Percentiles rank a stretch among this genome's conserved stretches.
Evolutionary conservation across 164 flowering plant species (phyloP).

Genomic region (Magnolia sinica): DNA sequence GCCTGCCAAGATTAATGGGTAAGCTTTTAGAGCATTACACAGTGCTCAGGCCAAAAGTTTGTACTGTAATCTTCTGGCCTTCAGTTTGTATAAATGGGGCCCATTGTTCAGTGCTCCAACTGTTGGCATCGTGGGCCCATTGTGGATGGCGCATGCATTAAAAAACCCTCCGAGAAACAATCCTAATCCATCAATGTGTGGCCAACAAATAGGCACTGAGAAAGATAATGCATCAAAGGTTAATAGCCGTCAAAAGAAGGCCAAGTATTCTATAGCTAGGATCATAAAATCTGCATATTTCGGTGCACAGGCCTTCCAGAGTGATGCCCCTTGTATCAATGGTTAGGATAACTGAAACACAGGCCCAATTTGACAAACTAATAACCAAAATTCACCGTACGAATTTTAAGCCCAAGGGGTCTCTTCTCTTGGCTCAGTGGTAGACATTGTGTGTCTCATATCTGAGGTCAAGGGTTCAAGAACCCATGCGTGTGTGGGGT

Average conservation of each 20-base stretch:
- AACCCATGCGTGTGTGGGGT: too few relatives aligned
- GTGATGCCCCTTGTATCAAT: too few relatives aligned
- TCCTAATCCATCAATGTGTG: neutral
- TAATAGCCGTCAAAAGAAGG: neutral
- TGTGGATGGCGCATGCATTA: neutral
- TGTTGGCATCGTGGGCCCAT: neutral
- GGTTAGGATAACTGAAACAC: too few relatives aligned
- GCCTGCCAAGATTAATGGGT: neutral
- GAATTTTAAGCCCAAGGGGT: too few relatives aligned
- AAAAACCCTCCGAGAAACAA: neutral
- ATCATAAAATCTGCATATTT: neutral
- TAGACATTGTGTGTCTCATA: too few relatives aligned
- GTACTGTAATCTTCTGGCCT: neutral
- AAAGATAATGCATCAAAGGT: too few relatives aligned
- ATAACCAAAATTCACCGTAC: too few relatives aligned
- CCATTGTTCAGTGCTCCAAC: neutral
- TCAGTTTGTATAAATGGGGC: neutral
- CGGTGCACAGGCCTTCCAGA: too few relatives aligned
- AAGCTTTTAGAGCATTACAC: neutral
- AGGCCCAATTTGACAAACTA: too few relatives aligned
- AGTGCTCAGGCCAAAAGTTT: neutral
- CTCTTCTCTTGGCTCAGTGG: too few relatives aligned
- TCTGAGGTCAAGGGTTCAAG: too few relatives aligned
- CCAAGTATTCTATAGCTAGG: neutral
- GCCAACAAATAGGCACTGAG: neutral